phyloP scores from a whole-genome alignment of 139 green algal genomes.

The Haematococcus sp. region DNA sequence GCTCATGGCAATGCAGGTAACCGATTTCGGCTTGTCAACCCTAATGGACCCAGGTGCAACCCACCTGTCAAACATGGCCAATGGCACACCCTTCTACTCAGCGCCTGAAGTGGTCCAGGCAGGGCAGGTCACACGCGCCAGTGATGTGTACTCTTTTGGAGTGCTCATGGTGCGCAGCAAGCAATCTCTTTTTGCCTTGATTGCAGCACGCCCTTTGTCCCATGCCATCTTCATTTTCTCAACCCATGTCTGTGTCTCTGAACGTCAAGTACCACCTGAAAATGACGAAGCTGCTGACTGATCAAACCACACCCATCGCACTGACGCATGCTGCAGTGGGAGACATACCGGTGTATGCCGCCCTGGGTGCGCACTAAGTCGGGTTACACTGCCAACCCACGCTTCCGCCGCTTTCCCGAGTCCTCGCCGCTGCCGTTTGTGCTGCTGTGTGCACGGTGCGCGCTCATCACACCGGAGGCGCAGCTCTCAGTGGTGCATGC shows the following conservation, averaged over 20 bases:
- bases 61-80: constrained; percentile 9
- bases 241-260: too few species aligned
- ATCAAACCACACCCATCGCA: too few species aligned
- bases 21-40: constrained; percentile 4
- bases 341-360: constrained; percentile 1
- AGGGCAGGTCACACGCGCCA: constrained; percentile 5
- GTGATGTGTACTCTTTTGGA: constrained; percentile 24
- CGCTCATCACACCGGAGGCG: too few species aligned
- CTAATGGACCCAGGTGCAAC: background rate
- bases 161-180: constrained; percentile 13
- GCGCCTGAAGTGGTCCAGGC: background rate
- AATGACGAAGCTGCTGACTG: too few species aligned
- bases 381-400: too few species aligned
- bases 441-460: background rate
- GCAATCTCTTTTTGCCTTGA: background rate
- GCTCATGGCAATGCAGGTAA: background rate
- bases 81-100: constrained; percentile 9
- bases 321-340: background rate
- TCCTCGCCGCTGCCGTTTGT: too few species aligned
- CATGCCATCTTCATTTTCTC: too few species aligned
- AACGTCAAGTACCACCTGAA: too few species aligned
- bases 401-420: too few species aligned
- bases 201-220: background rate
- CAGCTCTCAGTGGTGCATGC: too few species aligned
- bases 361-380: background rate